Evolutionary conservation across 2,329 filamentous ascomycete species (phyloP).

Genomic region (Fusarium illudens): DNA sequence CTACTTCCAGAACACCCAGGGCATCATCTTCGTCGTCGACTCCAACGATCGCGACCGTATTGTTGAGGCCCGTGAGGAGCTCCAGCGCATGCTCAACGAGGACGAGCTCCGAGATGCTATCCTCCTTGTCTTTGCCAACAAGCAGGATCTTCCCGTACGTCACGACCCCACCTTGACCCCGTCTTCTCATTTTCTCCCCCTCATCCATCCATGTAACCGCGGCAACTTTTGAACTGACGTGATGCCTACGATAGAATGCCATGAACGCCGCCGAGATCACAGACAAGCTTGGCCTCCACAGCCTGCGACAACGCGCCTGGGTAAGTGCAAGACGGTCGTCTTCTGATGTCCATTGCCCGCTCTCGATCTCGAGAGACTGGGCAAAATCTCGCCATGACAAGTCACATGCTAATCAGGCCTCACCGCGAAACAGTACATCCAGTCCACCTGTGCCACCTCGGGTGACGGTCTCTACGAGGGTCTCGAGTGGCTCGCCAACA

Average conservation of each 20-base stretch:
- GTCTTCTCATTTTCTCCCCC: slow-evolving; percentile 12
- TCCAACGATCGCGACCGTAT: slow-evolving; percentile 99
- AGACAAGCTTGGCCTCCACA: slow-evolving; percentile 99
- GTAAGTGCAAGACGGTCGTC: slow-evolving; percentile 67
- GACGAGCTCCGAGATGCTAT: slow-evolving; percentile 98
- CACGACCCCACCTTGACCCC: slow-evolving; percentile 30
- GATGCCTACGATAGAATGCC: slow-evolving; percentile 75
- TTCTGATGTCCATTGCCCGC: neutral
- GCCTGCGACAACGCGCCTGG: slow-evolving; percentile 97
- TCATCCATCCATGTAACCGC: slow-evolving; percentile 1
- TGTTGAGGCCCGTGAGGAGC: slow-evolving; percentile 93
- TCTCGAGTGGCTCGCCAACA: slow-evolving; percentile 90
- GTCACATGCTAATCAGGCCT: slow-evolving; percentile 38
- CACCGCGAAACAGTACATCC: slow-evolving; percentile 79
- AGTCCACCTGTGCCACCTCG: slow-evolving; percentile 98
- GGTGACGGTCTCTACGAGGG: slow-evolving; percentile 99
- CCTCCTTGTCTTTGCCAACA: slow-evolving; percentile 98
- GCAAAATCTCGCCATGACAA: neutral
- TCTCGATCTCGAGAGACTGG: neutral
- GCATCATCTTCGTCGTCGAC: slow-evolving; percentile 99
- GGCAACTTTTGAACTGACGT: slow-evolving; percentile 29
- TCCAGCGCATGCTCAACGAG: slow-evolving; percentile 98
- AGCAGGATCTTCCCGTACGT: slow-evolving; percentile 97
- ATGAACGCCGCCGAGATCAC: slow-evolving; percentile 99
- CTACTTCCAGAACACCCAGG: slow-evolving; percentile 99